These are phyloP conservation scores for Solanum clarkiae DNA, from an alignment of 257 asterid genomes.

Conservation along the genomic window DNA sequence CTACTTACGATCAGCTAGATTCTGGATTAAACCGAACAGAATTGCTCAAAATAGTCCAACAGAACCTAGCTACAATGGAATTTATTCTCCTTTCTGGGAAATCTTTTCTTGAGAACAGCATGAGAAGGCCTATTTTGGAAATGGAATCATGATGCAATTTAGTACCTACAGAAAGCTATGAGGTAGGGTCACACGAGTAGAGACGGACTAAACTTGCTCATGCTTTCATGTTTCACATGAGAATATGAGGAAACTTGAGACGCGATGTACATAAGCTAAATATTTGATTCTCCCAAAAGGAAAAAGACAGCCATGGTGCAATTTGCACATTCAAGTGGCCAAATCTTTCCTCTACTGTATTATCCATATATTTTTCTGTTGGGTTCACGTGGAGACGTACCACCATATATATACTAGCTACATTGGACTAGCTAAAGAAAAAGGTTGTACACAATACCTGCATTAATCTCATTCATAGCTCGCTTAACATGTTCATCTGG, in stretches of 20 bases:
- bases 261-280: neutral
- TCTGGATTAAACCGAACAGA: neutral
- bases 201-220: neutral
- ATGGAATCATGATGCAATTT: neutral
- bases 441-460: constrained; percentile 16
- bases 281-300: neutral
- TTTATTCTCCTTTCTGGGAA: neutral
- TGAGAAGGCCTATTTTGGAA: neutral
- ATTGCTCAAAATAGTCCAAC: neutral
- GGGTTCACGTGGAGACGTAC: neutral
- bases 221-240: neutral
- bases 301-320: neutral
- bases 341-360: neutral
- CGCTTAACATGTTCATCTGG: constrained; percentile 73
- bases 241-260: neutral
- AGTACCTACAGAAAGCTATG: neutral
- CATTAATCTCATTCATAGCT: constrained; percentile 82
- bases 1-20: neutral
- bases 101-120: neutral
- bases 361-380: neutral
- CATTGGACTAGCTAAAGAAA: neutral
- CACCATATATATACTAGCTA: neutral
- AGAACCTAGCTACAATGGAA: neutral
- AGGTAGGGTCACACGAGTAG: neutral
- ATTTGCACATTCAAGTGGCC: neutral